Evolutionary conservation across 2,329 filamentous ascomycete genomes (phyloP).

Genomic region (Sphaceloma murrayae): DNA sequence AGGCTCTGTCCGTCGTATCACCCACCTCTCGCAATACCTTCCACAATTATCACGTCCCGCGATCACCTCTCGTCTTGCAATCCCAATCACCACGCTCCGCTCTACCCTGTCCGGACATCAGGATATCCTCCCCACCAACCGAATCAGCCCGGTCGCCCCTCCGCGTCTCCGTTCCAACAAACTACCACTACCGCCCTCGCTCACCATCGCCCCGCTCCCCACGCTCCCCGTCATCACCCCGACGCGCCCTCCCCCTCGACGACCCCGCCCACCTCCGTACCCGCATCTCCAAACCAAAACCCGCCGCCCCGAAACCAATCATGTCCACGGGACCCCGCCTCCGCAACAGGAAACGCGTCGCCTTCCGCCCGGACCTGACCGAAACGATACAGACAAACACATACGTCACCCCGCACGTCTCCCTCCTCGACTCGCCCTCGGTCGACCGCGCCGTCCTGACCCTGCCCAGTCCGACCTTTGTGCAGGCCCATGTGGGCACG

Average conservation of each 20-base stretch:
- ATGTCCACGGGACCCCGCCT: not conserved
- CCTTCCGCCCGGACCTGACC: constrained; percentile 46
- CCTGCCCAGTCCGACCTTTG: constrained; percentile 20
- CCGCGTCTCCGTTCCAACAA: constrained; percentile 16
- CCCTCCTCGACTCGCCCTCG: constrained; percentile 38
- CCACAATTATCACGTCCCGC: constrained; percentile 43
- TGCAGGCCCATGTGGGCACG: too few species aligned
- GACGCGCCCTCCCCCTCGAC: constrained; percentile 3
- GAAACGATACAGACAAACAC: constrained; percentile 50
- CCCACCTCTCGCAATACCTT: constrained; percentile 54
- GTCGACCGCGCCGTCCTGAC: constrained; percentile 26
- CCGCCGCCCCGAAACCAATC: not conserved
- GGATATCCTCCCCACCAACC: constrained; percentile 8
- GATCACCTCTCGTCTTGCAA: not conserved
- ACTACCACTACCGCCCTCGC: constrained; percentile 3
- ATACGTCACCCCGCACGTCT: constrained; percentile 48
- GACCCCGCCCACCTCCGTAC: too few species aligned
- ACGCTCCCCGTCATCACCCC: constrained; percentile 5
- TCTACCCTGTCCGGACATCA: constrained; percentile 14
- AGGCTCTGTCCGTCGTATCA: constrained; percentile 47
- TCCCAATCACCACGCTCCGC: constrained; percentile 1
- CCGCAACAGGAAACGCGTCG: constrained; percentile 42
- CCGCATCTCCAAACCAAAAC: not conserved
- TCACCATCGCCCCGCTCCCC: not conserved
- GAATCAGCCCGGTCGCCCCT: not conserved